Percentiles rank a stretch among this genome's conserved stretches.
phyloP scores from a whole-genome alignment of 768 basidiomycete genomes.

The Lactarius quietus region DNA sequence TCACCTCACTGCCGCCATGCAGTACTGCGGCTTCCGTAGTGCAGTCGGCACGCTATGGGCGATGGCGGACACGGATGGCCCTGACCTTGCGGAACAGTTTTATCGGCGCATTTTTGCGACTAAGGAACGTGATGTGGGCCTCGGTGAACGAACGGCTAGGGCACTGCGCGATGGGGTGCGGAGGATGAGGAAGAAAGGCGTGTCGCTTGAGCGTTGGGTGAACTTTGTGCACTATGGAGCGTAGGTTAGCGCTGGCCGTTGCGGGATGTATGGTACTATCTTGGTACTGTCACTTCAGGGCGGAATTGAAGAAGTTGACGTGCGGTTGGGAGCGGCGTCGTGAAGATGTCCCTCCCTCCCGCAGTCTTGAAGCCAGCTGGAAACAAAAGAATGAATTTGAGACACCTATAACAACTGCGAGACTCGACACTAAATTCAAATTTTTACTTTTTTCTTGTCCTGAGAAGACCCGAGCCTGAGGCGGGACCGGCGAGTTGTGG shows the following conservation, averaged over 20 bases:
- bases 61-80: slow-evolving; percentile 23
- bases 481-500: no score
- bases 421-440: no score
- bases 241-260: not conserved
- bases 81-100: slow-evolving; percentile 1
- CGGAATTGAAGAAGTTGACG: no score
- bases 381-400: no score
- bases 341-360: no score
- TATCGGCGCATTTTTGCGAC: slow-evolving; percentile 7
- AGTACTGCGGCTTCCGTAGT: slow-evolving; percentile 17
- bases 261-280: no score
- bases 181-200: slow-evolving; percentile 4
- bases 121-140: not conserved
- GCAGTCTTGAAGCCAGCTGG: no score
- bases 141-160: slow-evolving; percentile 7
- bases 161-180: slow-evolving; percentile 5
- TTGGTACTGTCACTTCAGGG: no score
- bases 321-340: no score
- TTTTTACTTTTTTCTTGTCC: no score
- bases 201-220: slow-evolving; percentile 15
- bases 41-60: slow-evolving; percentile 23
- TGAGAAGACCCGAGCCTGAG: no score
- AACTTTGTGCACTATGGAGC: slow-evolving; percentile 19
- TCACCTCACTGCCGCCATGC: slow-evolving; percentile 26
- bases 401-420: no score